Conservation (phyloP, 2,329 filamentous ascomycete genomes). For the Didymella segeticola region DNA sequence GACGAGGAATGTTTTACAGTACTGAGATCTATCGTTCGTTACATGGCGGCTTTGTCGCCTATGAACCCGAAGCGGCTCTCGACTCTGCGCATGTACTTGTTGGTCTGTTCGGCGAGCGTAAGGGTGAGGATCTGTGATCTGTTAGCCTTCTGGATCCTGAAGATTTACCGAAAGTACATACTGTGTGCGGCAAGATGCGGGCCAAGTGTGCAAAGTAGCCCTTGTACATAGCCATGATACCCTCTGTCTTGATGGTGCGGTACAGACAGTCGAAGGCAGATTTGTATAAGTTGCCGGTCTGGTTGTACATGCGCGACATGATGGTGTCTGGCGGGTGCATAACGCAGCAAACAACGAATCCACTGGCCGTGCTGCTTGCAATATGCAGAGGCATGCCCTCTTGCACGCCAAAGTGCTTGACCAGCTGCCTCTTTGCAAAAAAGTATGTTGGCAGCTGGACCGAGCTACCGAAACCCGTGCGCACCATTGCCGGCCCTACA, state of each 20-base stretch:
- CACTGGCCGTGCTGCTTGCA: slow-evolving; percentile 84
- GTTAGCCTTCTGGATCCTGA: slow-evolving; percentile 22
- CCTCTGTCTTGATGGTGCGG: slow-evolving; percentile 91
- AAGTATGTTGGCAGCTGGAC: slow-evolving; percentile 98
- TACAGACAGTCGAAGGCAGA: slow-evolving; percentile 90
- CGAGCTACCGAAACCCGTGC: slow-evolving; percentile 93
- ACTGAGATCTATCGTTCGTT: background rate
- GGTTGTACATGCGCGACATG: slow-evolving; percentile 99
- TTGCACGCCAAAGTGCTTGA: slow-evolving; percentile 83
- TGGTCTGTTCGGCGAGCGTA: slow-evolving; percentile 94
- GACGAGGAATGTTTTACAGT: slow-evolving; percentile 8
- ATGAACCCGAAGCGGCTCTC: slow-evolving; percentile 66
- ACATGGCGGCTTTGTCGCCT: slow-evolving; percentile 4
- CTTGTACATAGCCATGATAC: slow-evolving; percentile 93
- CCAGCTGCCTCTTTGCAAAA: slow-evolving; percentile 87
- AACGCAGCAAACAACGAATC: slow-evolving; percentile 94
- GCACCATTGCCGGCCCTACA: slow-evolving; percentile 90
- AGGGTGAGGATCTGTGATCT: slow-evolving; percentile 77
- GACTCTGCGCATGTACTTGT: slow-evolving; percentile 83
- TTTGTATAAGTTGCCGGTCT: slow-evolving; percentile 95
- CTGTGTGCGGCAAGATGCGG: slow-evolving; percentile 90
- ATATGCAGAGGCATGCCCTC: slow-evolving; percentile 91
- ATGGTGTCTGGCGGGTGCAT: slow-evolving; percentile 99
- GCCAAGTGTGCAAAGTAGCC: slow-evolving; percentile 95
- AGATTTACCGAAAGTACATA: slow-evolving; percentile 42